Base-by-base conservation (phyloP, 345 rosid genomes). In the Bretschneidera sinensis region DNA sequence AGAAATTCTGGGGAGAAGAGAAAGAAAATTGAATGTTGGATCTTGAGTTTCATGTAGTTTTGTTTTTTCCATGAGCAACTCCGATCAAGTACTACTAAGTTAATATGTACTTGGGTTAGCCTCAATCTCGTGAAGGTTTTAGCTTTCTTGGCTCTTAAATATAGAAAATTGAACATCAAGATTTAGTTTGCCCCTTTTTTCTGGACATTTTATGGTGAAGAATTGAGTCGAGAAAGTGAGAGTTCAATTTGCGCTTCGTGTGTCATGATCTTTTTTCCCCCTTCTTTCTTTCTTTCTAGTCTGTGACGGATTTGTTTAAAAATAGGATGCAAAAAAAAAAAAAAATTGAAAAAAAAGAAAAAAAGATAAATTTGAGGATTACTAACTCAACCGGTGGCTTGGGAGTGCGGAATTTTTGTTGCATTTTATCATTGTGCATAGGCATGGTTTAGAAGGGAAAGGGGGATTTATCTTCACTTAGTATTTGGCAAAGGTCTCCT, bases 11-110 rank as follows among this genome's bases (percentile, higher is more conserved):
- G 33, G 56, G 39, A 23, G 63, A 54, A 54, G 17, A 39, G 18
- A 47, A 22, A 55, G 55, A n/a, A 66, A n/a, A 50, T 11, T 60
- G 55, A 55, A 67, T 52, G 31, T 64, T 50, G 57, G 80, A 73
- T 73, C 69, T 55, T 57, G 51, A 18, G 34, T 53, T 63, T 51
- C 33, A 7, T 13, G 45, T 11, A 4, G 45, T 9, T n/a, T n/a
- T n/a, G n/a, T n/a, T n/a, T n/a, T n/a, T n/a, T n/a, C n/a, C n/a
- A n/a, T n/a, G n/a, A 1, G 16, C 16, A 9, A 39, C 10, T 39
- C 45, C 16, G 23, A 19, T 24, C 47, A 8, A 17, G 10, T 47
- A n/a, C n/a, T n/a, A n/a, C n/a, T n/a, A 31, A 66, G 43, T 57
- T 20, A 51, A 25, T 43, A 11, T 11, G 16, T 5, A 11, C 45